phyloP scores from a whole-genome alignment of 2,329 filamentous ascomycete genomes.

The Claviceps cyperi region DNA sequence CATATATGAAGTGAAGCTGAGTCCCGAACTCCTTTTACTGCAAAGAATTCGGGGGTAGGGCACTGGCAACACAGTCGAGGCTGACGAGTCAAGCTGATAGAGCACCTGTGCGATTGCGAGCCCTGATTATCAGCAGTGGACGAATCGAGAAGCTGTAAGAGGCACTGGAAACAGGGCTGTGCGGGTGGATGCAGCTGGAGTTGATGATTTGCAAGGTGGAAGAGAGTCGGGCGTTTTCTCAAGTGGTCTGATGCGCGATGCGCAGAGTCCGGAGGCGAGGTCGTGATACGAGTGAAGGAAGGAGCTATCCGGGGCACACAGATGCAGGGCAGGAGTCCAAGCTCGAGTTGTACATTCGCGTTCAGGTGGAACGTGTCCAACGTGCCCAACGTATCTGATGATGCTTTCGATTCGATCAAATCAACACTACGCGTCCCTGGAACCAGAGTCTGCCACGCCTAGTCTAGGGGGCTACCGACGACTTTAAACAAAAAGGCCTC shows the following conservation, averaged over 20 bases:
- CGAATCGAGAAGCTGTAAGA: neutral
- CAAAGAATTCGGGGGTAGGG: too few relatives aligned
- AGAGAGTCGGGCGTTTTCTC: neutral
- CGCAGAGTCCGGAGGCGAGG: neutral
- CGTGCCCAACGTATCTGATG: neutral
- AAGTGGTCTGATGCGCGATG: neutral
- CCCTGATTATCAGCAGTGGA: too few relatives aligned
- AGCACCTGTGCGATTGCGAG: neutral
- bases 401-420: too few relatives aligned
- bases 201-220: neutral
- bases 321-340: neutral
- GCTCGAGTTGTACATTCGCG: neutral
- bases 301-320: conserved; percentile 2
- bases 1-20: neutral
- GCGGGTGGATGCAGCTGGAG: neutral
- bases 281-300: conserved; percentile 2
- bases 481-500: conserved; percentile 3
- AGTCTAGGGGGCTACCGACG: neutral
- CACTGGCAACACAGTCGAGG: neutral
- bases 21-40: too few relatives aligned
- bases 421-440: neutral
- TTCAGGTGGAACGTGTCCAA: neutral
- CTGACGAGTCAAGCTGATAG: neutral
- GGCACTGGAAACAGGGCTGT: neutral
- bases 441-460: neutral